phyloP scores from a whole-genome alignment of 192 early-diverging fungal species.

The Entomortierella chlamydospora region DNA sequence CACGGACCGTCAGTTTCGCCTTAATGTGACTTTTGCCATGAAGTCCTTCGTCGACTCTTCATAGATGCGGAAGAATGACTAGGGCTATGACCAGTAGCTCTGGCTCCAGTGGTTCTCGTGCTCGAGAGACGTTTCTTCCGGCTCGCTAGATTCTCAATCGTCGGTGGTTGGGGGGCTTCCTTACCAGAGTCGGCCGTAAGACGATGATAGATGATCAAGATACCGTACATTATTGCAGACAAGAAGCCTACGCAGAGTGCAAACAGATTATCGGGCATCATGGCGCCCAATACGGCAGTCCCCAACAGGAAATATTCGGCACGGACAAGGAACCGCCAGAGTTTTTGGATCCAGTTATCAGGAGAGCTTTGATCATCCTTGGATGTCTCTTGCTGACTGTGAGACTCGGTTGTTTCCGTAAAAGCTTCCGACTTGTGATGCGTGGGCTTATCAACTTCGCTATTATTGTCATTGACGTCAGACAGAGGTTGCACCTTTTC shows the following conservation, averaged over 20 bases:
- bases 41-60: not conserved
- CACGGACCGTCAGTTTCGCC: too few species aligned
- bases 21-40: too few species aligned
- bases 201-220: slow-evolving; percentile 22
- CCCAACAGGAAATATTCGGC: slow-evolving; percentile 38
- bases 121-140: too few species aligned
- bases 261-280: slow-evolving; percentile 35
- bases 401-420: too few species aligned
- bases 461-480: too few species aligned
- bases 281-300: slow-evolving; percentile 37
- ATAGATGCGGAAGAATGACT: not conserved
- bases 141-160: not conserved
- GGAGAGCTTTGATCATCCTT: not conserved
- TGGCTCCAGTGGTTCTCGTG: not conserved
- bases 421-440: too few species aligned
- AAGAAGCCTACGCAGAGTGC: slow-evolving; percentile 35
- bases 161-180: slow-evolving; percentile 27
- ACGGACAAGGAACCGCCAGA: slow-evolving; percentile 32
- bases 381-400: not conserved
- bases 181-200: slow-evolving; percentile 13
- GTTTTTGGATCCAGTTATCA: slow-evolving; percentile 22
- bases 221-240: slow-evolving; percentile 34
- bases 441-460: too few species aligned
- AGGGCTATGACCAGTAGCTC: not conserved
- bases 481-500: not conserved